A percentile compares a stretch with the other conserved stretches of the same genome.
phyloP scores from a whole-genome alignment of 805 yeast genomes.

The Metschnikowia reukaufii region DNA sequence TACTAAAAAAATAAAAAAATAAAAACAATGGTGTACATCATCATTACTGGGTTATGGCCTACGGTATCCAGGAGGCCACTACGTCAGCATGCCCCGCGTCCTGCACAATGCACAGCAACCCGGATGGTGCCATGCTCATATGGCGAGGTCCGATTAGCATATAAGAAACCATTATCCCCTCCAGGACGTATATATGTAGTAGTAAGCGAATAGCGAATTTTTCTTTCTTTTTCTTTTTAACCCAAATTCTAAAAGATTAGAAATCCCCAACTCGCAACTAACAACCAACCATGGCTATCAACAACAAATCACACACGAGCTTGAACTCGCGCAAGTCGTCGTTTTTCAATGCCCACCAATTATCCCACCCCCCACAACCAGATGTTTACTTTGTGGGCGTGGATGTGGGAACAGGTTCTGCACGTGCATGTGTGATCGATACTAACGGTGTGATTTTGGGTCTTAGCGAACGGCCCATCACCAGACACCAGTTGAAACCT shows the following conservation, averaged over 20 bases:
- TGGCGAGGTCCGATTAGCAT: neutral
- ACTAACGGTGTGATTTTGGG: constrained; percentile 78
- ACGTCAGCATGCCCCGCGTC: constrained; percentile 14
- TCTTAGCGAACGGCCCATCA: constrained; percentile 74
- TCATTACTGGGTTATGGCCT: neutral
- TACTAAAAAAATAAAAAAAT: too few species aligned
- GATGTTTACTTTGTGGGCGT: constrained; percentile 71
- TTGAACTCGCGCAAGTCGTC: constrained; percentile 40
- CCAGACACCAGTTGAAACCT: constrained; percentile 72
- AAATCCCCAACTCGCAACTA: neutral
- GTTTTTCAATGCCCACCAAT: constrained; percentile 37
- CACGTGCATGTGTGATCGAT: constrained; percentile 90
- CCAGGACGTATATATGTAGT: neutral
- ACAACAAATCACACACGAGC: constrained; percentile 39
- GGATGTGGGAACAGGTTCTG: constrained; percentile 97
- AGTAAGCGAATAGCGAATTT: neutral
- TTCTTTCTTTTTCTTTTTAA: too few species aligned
- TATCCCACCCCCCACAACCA: constrained; percentile 40
- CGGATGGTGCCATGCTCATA: neutral
- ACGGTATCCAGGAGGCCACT: constrained; percentile 1
- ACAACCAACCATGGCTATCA: constrained; percentile 7
- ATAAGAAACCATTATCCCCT: neutral
- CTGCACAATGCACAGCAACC: constrained; percentile 18
- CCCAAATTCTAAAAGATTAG: neutral
- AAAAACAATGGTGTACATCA: too few species aligned